Base-by-base conservation (phyloP, 1,284 basidiomycete genomes). In the Irpex sp. region DNA sequence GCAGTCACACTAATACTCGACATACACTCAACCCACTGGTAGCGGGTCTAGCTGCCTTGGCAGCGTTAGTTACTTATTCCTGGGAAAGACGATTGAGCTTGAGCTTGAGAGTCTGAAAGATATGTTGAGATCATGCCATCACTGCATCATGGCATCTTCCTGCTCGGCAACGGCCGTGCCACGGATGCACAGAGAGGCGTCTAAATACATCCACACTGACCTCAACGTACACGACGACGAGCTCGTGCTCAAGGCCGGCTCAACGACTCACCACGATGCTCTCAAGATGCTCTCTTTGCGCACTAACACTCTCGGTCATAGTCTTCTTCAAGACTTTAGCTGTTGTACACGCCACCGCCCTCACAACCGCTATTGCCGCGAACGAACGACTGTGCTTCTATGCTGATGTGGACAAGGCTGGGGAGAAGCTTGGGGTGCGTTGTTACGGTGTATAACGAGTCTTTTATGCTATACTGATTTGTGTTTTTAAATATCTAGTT, bases 351-450 rank as follows among this genome's bases (percentile, higher is more conserved):
- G 78, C 78, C n/a, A 85, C 93, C 1, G 95, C 97, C 0, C 78
- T 99, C 56, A 98, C 97, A 1, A 95, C 95, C 3, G 82, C 90
- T 35, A 86, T 99, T 63, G 80, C 84, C 17, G 88, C 94, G 0
- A 95, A 95, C 72, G 93, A 97, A 72, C 83, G 92, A 58, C 79
- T 93, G 61, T 99, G 97, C 77, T 99, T 96, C 78, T 98, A 94
- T 72, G 94, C 95, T 5, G 94, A 96, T 74, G 95, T 97, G n/a
- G 97, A 98, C 80, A 94, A 95, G 77, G 86, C 83, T 1, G 90
- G 90, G 51, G 94, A 96, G 78, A 96, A 96, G 82, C 89, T 96
- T 65, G 92, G 94, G 59, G 90, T 89, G 76, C 69, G 88, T 83
- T 47, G 26, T 53, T 61, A 62, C 17, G 56, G n/a, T 19, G 3